Percentiles rank a stretch among this genome's conserved stretches.
phyloP scores from a whole-genome alignment of 2,329 filamentous ascomycete genomes.

The Lasiodiplodia sp. region DNA sequence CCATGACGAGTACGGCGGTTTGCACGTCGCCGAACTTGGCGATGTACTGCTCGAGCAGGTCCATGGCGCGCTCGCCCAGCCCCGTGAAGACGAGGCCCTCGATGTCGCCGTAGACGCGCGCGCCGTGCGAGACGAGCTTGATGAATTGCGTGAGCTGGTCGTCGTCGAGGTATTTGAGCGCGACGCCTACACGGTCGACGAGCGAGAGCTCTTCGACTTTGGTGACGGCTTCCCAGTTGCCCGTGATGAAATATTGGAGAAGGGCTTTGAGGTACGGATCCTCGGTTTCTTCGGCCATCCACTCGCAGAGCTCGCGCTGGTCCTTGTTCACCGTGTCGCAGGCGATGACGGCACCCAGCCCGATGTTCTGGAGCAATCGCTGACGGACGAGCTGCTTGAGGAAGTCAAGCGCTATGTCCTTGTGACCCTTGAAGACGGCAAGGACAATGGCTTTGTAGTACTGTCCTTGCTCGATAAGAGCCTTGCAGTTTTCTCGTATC shows the following conservation, averaged over 20 bases:
- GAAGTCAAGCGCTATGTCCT: slow-evolving; percentile 71
- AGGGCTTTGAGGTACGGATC: slow-evolving; percentile 83
- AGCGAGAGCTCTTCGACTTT: slow-evolving; percentile 77
- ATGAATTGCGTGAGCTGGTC: slow-evolving; percentile 54
- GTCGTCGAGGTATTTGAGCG: slow-evolving; percentile 73
- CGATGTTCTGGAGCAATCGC: slow-evolving; percentile 67
- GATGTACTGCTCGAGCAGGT: slow-evolving; percentile 78
- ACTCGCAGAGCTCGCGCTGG: slow-evolving; percentile 67
- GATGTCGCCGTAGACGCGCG: slow-evolving; percentile 72
- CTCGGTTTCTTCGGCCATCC: slow-evolving; percentile 70
- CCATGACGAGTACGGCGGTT: slow-evolving; percentile 77
- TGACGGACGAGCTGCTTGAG: slow-evolving; percentile 73
- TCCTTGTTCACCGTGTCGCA: slow-evolving; percentile 61
- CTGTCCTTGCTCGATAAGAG: slow-evolving; percentile 60
- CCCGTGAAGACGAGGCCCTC: slow-evolving; percentile 81
- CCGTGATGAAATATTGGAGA: slow-evolving; percentile 77
- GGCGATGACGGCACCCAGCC: slow-evolving; percentile 57
- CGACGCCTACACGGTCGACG: slow-evolving; percentile 76
- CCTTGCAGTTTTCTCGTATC: slow-evolving; percentile 57
- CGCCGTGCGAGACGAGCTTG: slow-evolving; percentile 62
- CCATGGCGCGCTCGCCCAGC: slow-evolving; percentile 74
- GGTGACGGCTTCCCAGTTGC: slow-evolving; percentile 77
- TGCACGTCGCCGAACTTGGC: slow-evolving; percentile 80
- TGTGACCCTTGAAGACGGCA: slow-evolving; percentile 76
- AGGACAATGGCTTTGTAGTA: slow-evolving; percentile 80